Percentiles rank a stretch among this genome's conserved stretches.
Conservation (phyloP, 345 rosid genomes). For the Melastoma malabathricum region DNA sequence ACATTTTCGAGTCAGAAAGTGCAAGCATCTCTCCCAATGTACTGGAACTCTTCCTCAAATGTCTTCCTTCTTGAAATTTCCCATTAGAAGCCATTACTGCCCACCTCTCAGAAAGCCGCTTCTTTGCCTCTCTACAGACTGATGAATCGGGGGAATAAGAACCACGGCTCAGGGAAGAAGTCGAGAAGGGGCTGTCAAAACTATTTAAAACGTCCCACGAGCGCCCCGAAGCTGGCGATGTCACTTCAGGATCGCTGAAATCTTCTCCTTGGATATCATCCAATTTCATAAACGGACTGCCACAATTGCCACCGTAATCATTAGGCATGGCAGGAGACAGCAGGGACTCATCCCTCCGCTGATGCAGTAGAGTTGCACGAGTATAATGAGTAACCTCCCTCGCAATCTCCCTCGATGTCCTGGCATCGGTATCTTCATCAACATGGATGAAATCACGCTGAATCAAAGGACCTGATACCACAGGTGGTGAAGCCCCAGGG, state of each 20-base stretch:
- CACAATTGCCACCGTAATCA: conserved; percentile 58
- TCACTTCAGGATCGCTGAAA: conserved; percentile 55
- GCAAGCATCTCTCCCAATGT: conserved; percentile 96
- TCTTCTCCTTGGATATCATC: conserved; percentile 43
- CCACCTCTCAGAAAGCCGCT: conserved; percentile 85
- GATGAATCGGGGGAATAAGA: conserved; percentile 64
- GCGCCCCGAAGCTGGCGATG: conserved; percentile 69
- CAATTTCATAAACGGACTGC: conserved; percentile 62
- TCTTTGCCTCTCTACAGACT: conserved; percentile 43
- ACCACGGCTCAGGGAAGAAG: conserved; percentile 52
- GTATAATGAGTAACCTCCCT: conserved; percentile 40
- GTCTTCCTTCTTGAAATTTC: conserved; percentile 34
- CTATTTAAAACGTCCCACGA: conserved; percentile 77
- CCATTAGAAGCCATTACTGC: conserved; percentile 68
- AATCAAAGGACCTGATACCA: conserved; percentile 28
- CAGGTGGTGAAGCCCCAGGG: conserved; percentile 29
- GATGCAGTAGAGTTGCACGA: conserved; percentile 45
- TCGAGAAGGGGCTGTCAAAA: conserved; percentile 55
- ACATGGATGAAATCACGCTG: conserved; percentile 27
- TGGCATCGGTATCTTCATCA: conserved; percentile 37
- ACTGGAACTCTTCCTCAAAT: conserved; percentile 46
- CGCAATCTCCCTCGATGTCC: conserved; percentile 52
- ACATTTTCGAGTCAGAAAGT: conserved; percentile 41
- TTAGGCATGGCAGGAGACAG: conserved; percentile 73
- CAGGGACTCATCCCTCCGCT: conserved; percentile 60